Percentiles rank a stretch among this genome's conserved stretches.
Conservation (phyloP, 345 rosid genomes). For the Arabis alpina region DNA sequence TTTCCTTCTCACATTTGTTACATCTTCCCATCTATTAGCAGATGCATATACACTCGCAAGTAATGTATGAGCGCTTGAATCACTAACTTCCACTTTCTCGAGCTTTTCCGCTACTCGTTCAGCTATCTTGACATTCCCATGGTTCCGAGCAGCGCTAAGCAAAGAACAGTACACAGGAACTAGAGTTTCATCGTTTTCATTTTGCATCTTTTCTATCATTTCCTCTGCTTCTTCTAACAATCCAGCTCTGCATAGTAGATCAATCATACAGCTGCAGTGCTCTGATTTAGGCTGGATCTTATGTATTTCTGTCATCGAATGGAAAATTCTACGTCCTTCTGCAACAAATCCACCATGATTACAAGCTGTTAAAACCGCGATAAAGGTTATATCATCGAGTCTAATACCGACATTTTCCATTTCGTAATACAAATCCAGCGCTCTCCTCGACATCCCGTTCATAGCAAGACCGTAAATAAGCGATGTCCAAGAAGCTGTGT, state of each 20-base stretch:
- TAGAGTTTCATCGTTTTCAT: slow-evolving; percentile 41
- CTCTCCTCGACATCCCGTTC: slow-evolving; percentile 64
- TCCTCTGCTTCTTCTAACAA: slow-evolving; percentile 68
- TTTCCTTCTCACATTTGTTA: slow-evolving; percentile 59
- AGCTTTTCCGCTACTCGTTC: slow-evolving; percentile 61
- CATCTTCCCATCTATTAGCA: slow-evolving; percentile 79
- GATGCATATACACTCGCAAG: slow-evolving; percentile 72
- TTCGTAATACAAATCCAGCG: slow-evolving; percentile 57
- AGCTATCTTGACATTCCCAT: slow-evolving; percentile 62
- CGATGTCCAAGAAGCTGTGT: slow-evolving; percentile 75
- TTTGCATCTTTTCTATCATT: slow-evolving; percentile 45
- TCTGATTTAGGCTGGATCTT: slow-evolving; percentile 62
- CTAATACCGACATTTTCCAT: slow-evolving; percentile 54
- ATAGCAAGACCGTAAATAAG: slow-evolving; percentile 71
- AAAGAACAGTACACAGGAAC: slow-evolving; percentile 70
- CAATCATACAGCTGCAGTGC: slow-evolving; percentile 73
- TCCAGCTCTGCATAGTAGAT: slow-evolving; percentile 78
- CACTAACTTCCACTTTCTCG: slow-evolving; percentile 52
- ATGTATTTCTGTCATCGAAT: slow-evolving; percentile 54
- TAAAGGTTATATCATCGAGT: slow-evolving; percentile 71
- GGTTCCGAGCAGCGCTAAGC: slow-evolving; percentile 72
- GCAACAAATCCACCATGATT: slow-evolving; percentile 80
- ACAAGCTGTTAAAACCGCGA: slow-evolving; percentile 77
- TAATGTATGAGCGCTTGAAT: slow-evolving; percentile 63
- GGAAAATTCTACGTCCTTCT: slow-evolving; percentile 62